Base-by-base conservation (phyloP, 495 filamentous ascomycete genomes). In the Penicillium canariense region DNA sequence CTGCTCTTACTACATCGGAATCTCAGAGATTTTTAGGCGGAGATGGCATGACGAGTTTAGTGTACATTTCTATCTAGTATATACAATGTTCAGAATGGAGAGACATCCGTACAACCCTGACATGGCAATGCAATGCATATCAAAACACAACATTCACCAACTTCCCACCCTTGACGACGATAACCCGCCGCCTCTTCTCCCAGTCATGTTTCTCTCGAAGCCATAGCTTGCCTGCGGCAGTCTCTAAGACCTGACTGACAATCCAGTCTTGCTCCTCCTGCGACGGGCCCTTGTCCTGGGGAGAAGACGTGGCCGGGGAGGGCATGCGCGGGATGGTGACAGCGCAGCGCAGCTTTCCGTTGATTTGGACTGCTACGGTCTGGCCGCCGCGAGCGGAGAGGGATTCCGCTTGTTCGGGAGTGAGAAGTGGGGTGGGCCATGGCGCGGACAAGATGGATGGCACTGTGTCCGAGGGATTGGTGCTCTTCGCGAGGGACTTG, bases 261-360 rank as follows among this genome's bases (percentile, higher is more conserved):
- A 90, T 70, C 77, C 80, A 87, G 8, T 80, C 72, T 54, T 77
- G 74, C 48, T 76, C 75, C 27, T 68, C 69, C 27, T 57, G 55
- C 4, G 56, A 52, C 6, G 54, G 32, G 3, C 31, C 51, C 20
- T 57, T 66, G 27, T 52, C 48, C 34, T 54, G 25, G n/a, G 61
- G 6, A 2, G 55, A 49, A 7, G 63, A 56, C 22, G 63, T 58
- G 17, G 61, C 55, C 0, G 66, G 40, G 1, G 63, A 65, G 11
- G 64, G 49, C 51, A 63, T 65, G 11, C 58, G 69, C 5, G 67
- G 69, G 28, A 91, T 84, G 9, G 87, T 77, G 15, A 85, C 75
- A 10, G 77, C 81, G 54, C 87, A 85, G 44, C 81, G 80, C 56
- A 87, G 55, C 67, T 85, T 90, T 6, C 90, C 90, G 60, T 94